Percentiles rank a stretch among this genome's conserved stretches.
These are phyloP conservation scores for Phytophthora europaea DNA, from an alignment of 352 stramenopile genomes.

Conservation along the genomic window DNA sequence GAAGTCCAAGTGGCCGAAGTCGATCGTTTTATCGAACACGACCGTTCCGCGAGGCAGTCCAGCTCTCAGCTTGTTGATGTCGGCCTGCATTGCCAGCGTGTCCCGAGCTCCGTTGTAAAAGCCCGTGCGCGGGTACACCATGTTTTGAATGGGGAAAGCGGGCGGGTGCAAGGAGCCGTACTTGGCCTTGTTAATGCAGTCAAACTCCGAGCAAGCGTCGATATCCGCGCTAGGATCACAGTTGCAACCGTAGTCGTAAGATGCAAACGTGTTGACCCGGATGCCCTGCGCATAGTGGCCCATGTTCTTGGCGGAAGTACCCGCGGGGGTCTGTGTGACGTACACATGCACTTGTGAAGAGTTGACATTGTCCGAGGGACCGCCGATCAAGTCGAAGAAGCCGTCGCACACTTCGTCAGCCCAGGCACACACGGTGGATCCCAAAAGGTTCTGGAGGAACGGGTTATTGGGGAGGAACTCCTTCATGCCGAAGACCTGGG, in stretches of 20 bases:
- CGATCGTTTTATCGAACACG: slow-evolving; percentile 43
- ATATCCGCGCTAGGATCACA: slow-evolving; percentile 43
- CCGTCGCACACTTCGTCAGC: slow-evolving; percentile 48
- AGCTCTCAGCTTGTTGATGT: slow-evolving; percentile 49
- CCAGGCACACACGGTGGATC: slow-evolving; percentile 52
- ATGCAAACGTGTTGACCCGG: slow-evolving; percentile 55
- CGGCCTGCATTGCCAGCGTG: slow-evolving; percentile 41
- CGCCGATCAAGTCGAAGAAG: slow-evolving; percentile 57
- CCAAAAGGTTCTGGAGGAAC: slow-evolving; percentile 46
- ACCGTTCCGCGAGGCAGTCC: slow-evolving; percentile 44
- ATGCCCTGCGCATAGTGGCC: slow-evolving; percentile 62
- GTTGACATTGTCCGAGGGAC: slow-evolving; percentile 57
- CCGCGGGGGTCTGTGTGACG: slow-evolving; percentile 51
- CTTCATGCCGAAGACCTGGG: slow-evolving; percentile 45
- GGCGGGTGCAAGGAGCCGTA: slow-evolving; percentile 54
- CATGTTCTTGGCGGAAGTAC: slow-evolving; percentile 62
- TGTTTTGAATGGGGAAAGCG: slow-evolving; percentile 32
- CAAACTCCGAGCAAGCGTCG: slow-evolving; percentile 32
- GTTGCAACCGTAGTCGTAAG: slow-evolving; percentile 58
- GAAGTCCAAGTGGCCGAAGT: slow-evolving; percentile 62
- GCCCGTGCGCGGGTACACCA: slow-evolving; percentile 49
- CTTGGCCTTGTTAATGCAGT: slow-evolving; percentile 57
- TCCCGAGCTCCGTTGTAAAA: slow-evolving; percentile 55
- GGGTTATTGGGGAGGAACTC: slow-evolving; percentile 47
- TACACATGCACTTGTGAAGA: slow-evolving; percentile 59